phyloP scores from a whole-genome alignment of 208 protist genomes.

The Crithidia fasciculata region DNA sequence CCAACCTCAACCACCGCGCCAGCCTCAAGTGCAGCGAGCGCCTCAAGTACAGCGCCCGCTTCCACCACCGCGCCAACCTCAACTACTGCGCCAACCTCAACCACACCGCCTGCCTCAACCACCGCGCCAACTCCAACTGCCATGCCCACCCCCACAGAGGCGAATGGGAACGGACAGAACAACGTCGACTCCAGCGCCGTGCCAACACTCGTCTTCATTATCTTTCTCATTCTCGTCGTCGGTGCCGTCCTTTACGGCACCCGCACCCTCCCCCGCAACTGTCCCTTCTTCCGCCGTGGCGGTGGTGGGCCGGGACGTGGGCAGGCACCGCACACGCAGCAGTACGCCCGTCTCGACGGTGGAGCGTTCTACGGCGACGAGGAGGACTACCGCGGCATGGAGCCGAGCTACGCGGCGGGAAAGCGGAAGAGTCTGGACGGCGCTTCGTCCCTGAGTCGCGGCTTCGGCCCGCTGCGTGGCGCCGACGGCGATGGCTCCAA shows the following conservation, averaged over 20 bases:
- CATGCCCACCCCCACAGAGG: no score
- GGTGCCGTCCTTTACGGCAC: conserved; percentile 8
- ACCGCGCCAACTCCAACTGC: no score
- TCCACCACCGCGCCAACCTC: background rate
- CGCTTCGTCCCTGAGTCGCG: background rate
- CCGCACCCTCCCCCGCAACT: background rate
- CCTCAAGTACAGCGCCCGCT: background rate
- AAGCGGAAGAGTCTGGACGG: background rate
- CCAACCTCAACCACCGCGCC: no score
- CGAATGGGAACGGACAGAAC: background rate
- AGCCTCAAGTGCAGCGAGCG: background rate
- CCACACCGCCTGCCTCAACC: no score
- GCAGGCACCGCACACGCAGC: background rate
- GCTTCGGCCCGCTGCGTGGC: conserved; percentile 1
- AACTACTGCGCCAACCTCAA: background rate
- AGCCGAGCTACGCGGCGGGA: background rate
- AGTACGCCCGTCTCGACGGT: conserved; percentile 12
- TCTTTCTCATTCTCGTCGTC: conserved; percentile 10
- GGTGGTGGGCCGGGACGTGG: background rate
- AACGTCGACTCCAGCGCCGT: background rate
- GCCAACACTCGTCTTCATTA: background rate
- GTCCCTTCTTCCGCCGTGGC: conserved; percentile 11
- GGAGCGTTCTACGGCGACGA: conserved; percentile 12
- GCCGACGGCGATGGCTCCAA: background rate
- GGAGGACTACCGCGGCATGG: conserved; percentile 3